Conservation (phyloP, 805 yeast genomes). For the Pichia occidentalis region DNA sequence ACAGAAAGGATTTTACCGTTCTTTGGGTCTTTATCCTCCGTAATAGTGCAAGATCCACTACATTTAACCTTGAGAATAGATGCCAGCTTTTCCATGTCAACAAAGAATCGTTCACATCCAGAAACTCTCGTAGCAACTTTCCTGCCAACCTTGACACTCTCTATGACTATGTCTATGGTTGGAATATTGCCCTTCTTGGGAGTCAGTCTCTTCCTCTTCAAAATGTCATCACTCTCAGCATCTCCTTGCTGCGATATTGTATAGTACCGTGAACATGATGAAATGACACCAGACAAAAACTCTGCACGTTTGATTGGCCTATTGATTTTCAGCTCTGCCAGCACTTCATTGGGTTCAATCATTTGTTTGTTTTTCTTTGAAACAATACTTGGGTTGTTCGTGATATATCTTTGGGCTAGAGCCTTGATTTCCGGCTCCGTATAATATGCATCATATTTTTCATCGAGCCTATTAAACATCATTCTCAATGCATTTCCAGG, state of each 20-base stretch:
- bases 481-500: slow-evolving; percentile 45
- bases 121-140: slow-evolving; percentile 69
- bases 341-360: slow-evolving; percentile 48
- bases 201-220: slow-evolving; percentile 20
- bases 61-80: slow-evolving; percentile 69
- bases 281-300: not conserved
- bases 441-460: slow-evolving; percentile 38
- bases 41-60: slow-evolving; percentile 81
- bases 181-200: slow-evolving; percentile 66
- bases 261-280: slow-evolving; percentile 13
- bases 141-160: slow-evolving; percentile 76
- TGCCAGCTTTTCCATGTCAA: slow-evolving; percentile 61
- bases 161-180: slow-evolving; percentile 50
- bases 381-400: slow-evolving; percentile 43
- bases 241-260: slow-evolving; percentile 10
- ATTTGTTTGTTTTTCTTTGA: slow-evolving; percentile 41
- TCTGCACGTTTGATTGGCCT: slow-evolving; percentile 23
- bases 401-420: slow-evolving; percentile 51
- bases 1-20: slow-evolving; percentile 65
- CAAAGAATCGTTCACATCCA: slow-evolving; percentile 60
- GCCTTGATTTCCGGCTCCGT: slow-evolving; percentile 48
- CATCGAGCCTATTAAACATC: slow-evolving; percentile 39
- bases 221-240: slow-evolving; percentile 18
- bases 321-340: slow-evolving; percentile 36
- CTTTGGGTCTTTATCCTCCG: slow-evolving; percentile 44